Conservation (phyloP, 2,329 filamentous ascomycete species). For the Ophiostoma sp. region DNA sequence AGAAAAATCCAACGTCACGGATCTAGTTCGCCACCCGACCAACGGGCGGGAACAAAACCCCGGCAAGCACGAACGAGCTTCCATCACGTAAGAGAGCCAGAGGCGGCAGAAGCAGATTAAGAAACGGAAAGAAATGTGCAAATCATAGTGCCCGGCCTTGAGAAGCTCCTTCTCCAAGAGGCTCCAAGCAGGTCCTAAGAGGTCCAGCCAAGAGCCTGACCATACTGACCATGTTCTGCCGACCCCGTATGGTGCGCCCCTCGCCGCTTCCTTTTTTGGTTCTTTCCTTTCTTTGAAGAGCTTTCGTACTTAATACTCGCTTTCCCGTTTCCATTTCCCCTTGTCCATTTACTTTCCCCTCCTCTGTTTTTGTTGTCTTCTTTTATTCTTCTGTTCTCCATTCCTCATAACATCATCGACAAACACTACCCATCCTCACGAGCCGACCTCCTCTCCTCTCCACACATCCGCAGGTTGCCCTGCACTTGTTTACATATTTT, state of each 20-base stretch:
- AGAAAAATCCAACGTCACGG: background rate
- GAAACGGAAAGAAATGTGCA: background rate
- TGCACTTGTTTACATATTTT: constrained; percentile 5
- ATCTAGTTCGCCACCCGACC: constrained; percentile 14
- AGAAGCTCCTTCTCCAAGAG: background rate
- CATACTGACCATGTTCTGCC: background rate
- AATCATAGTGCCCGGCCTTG: background rate
- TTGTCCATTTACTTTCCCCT: background rate
- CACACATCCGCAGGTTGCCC: background rate
- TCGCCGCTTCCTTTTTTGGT: background rate
- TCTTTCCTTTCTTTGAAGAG: background rate
- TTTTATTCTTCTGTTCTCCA: background rate
- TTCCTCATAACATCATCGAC: background rate
- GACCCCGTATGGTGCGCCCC: background rate
- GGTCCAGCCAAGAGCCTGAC: too few species aligned
- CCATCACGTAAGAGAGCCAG: background rate
- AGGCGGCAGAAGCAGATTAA: background rate
- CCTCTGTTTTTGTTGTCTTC: background rate
- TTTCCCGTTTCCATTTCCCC: background rate
- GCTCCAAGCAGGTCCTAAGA: too few species aligned
- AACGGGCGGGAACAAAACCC: background rate
- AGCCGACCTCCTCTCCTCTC: background rate
- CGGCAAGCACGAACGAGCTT: background rate
- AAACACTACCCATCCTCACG: background rate
- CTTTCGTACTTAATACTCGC: constrained; percentile 1